Conservation (phyloP, 371 early-diverging fungal species). For the Caulochytrium protostelioides region DNA sequence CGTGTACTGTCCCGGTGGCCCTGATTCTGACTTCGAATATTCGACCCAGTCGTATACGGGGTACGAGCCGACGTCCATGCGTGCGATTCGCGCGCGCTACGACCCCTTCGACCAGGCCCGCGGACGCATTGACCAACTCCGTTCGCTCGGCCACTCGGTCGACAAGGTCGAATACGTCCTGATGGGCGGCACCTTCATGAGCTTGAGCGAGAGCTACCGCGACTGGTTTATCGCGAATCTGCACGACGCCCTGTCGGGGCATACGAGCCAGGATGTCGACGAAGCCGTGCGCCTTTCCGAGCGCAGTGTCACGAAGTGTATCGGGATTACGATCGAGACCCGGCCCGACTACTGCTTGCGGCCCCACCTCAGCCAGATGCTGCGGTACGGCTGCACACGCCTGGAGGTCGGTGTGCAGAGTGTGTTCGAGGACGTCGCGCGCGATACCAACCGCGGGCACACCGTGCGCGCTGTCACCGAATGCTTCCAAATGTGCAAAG, state of each 20-base stretch:
- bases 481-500: conserved; percentile 93
- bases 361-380: conserved; percentile 89
- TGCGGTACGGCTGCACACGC: conserved; percentile 98
- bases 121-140: conserved; percentile 89
- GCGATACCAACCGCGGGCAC: conserved; percentile 98
- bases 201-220: conserved; percentile 82
- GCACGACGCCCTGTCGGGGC: conserved; percentile 95
- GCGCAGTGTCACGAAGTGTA: conserved; percentile 91
- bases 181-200: conserved; percentile 99
- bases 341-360: conserved; percentile 97
- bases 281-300: conserved; percentile 94
- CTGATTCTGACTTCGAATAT: conserved; percentile 99
- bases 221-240: conserved; percentile 94
- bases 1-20: conserved; percentile 99
- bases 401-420: conserved; percentile 99
- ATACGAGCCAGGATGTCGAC: conserved; percentile 74
- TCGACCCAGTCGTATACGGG: conserved; percentile 99
- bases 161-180: conserved; percentile 99
- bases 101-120: conserved; percentile 96
- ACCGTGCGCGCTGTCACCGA: conserved; percentile 96
- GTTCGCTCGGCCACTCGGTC: conserved; percentile 84
- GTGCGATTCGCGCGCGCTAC: conserved; percentile 97
- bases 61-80: conserved; percentile 99
- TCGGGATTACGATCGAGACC: conserved; percentile 99
- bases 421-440: conserved; percentile 99